Evolutionary conservation across 2,329 filamentous ascomycete species (phyloP).

Genomic region (Microcyclospora tardicrescens): DNA sequence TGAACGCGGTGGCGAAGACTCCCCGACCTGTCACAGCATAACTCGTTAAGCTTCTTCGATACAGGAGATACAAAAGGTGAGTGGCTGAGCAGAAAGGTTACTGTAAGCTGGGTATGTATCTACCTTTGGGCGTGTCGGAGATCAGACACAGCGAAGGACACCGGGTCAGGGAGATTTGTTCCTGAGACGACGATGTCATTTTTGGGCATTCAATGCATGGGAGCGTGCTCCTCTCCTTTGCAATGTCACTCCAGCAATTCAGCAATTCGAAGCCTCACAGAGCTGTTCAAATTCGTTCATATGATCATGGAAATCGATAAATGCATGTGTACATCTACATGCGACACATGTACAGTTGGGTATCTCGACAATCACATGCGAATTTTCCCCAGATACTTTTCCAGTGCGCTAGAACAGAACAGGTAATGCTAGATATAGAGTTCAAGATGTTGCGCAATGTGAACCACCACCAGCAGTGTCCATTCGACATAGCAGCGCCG

Average conservation of each 20-base stretch:
- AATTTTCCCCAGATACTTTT: background rate
- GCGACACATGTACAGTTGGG: too few species aligned
- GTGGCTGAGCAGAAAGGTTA: background rate
- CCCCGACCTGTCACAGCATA: conserved; percentile 33
- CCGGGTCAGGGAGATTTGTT: conserved; percentile 24
- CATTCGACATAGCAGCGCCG: too few species aligned
- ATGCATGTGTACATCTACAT: too few species aligned
- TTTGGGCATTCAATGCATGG: background rate
- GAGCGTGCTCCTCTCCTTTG: too few species aligned
- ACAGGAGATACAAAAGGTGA: background rate
- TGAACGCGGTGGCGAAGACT: conserved; percentile 36
- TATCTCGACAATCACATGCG: conserved; percentile 1
- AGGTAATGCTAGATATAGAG: too few species aligned
- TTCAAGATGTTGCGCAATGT: too few species aligned
- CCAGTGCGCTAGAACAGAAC: background rate
- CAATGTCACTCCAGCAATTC: too few species aligned
- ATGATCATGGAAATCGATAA: too few species aligned
- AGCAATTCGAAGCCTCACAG: too few species aligned
- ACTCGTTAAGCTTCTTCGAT: background rate
- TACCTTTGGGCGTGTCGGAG: conserved; percentile 40
- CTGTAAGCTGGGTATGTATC: background rate
- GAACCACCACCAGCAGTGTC: too few species aligned
- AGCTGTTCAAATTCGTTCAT: too few species aligned
- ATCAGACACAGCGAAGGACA: conserved; percentile 31
- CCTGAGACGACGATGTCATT: background rate